phyloP scores from a whole-genome alignment of 2,329 filamentous ascomycete species.

The Aureobasidium sp. region DNA sequence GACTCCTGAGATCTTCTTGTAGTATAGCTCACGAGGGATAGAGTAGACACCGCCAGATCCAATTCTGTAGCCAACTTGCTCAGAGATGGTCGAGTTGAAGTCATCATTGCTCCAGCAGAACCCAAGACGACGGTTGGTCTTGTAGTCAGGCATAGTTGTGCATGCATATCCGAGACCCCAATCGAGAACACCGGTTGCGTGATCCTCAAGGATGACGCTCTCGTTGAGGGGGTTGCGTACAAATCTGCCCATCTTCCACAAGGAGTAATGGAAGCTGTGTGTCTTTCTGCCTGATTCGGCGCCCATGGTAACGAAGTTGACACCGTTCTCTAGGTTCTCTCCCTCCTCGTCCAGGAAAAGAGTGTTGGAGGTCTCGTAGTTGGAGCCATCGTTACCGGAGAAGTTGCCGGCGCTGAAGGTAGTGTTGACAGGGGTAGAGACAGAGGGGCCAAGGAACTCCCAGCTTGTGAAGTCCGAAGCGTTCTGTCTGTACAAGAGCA shows the following conservation, averaged over 20 bases:
- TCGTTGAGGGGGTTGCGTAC: not conserved
- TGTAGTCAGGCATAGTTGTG: constrained; percentile 5
- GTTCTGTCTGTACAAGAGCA: constrained; percentile 37
- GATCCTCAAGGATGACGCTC: constrained; percentile 7
- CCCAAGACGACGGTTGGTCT: not conserved
- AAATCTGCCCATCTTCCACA: constrained; percentile 12
- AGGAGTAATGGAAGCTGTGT: constrained; percentile 5
- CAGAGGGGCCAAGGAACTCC: constrained; percentile 27
- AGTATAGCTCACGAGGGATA: constrained; percentile 12
- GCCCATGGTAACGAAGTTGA: constrained; percentile 9
- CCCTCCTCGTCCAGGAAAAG: constrained; percentile 7
- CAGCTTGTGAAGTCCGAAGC: constrained; percentile 33
- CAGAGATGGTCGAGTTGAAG: constrained; percentile 7
- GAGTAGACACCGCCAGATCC: not conserved
- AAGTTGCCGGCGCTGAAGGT: constrained; percentile 7
- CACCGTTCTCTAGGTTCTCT: not conserved
- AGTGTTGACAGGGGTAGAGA: constrained; percentile 5
- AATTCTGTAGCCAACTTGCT: not conserved
- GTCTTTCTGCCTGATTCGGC: constrained; percentile 11
- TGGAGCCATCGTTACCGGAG: constrained; percentile 10
- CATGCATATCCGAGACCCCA: constrained; percentile 12
- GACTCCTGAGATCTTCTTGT: constrained; percentile 4
- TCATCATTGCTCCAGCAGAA: constrained; percentile 14
- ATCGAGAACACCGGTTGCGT: constrained; percentile 12
- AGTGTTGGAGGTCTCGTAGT: constrained; percentile 8